phyloP scores from a whole-genome alignment of 768 basidiomycete species.

The Amanita muscaria region DNA sequence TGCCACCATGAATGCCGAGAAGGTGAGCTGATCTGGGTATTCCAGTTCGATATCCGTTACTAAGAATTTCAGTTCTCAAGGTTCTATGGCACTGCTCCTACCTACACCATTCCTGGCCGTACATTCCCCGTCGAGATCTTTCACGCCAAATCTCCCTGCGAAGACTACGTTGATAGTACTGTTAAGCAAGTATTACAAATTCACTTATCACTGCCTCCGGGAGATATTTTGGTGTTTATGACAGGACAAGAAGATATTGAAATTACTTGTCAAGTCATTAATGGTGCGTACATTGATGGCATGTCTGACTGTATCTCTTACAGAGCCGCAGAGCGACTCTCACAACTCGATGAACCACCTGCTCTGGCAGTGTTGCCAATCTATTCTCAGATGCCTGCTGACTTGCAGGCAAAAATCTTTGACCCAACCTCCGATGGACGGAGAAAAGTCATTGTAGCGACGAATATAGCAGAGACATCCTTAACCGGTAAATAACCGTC shows the following conservation, averaged over 20 bases:
- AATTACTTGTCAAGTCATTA: conserved; percentile 88
- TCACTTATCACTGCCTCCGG: conserved; percentile 84
- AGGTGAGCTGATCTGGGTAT: conserved; percentile 41
- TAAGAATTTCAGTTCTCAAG: conserved; percentile 61
- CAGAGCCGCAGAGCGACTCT: conserved; percentile 71
- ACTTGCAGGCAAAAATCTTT: conserved; percentile 97
- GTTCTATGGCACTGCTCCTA: conserved; percentile 93
- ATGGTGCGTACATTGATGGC: conserved; percentile 42
- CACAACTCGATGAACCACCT: conserved; percentile 85
- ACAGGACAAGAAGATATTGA: conserved; percentile 99
- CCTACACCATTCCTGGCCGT: conserved; percentile 83
- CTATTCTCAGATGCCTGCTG: conserved; percentile 99
- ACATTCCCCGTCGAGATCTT: conserved; percentile 98
- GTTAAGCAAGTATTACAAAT: conserved; percentile 98
- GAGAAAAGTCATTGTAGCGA: conserved; percentile 95
- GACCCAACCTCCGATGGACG: conserved; percentile 90
- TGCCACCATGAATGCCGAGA: conserved; percentile 99
- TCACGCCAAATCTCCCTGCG: conserved; percentile 95
- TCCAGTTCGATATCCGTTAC: background rate
- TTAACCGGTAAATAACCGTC: conserved; percentile 55
- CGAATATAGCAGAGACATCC: conserved; percentile 98
- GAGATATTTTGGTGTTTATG: conserved; percentile 98
- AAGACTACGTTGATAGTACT: conserved; percentile 96
- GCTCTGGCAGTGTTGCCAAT: conserved; percentile 91
- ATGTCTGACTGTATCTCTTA: conserved; percentile 7